These are phyloP conservation scores for Penicillium rolfsii DNA, from an alignment of 2,329 filamentous ascomycete species.

Conservation along the genomic window DNA sequence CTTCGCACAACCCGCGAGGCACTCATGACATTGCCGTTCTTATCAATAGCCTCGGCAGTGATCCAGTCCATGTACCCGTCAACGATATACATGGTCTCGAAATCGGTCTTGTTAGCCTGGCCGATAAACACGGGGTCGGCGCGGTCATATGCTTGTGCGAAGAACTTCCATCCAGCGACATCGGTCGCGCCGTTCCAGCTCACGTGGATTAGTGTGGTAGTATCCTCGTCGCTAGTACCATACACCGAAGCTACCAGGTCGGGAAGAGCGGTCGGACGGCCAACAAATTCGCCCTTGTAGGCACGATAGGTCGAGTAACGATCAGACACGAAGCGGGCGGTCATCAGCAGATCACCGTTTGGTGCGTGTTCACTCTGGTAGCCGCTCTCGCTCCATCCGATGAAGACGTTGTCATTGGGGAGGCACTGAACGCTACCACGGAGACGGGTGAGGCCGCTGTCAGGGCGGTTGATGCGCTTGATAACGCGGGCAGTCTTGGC, in stretches of 20 bases:
- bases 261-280: slow-evolving; percentile 38
- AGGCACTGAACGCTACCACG: slow-evolving; percentile 43
- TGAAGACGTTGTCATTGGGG: slow-evolving; percentile 42
- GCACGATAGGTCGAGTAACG: slow-evolving; percentile 47
- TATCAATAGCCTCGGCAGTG: slow-evolving; percentile 29
- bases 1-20: slow-evolving; percentile 33
- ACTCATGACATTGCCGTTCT: slow-evolving; percentile 25
- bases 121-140: slow-evolving; percentile 27
- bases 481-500: slow-evolving; percentile 37
- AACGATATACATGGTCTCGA: slow-evolving; percentile 40
- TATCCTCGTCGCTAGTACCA: slow-evolving; percentile 28
- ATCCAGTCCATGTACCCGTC: slow-evolving; percentile 37
- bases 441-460: slow-evolving; percentile 38
- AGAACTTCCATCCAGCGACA: slow-evolving; percentile 39
- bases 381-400: slow-evolving; percentile 43
- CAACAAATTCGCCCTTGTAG: slow-evolving; percentile 45
- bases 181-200: slow-evolving; percentile 43
- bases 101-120: slow-evolving; percentile 35
- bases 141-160: slow-evolving; percentile 26
- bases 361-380: slow-evolving; percentile 42
- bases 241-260: slow-evolving; percentile 40
- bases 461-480: slow-evolving; percentile 40
- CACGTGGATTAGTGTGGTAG: slow-evolving; percentile 28
- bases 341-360: slow-evolving; percentile 42
- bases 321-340: slow-evolving; percentile 39